A percentile compares a stretch with the other conserved stretches of the same genome.
These are phyloP conservation scores for Monosporascus sp. DNA, from an alignment of 2,329 filamentous ascomycete genomes.

Conservation along the genomic window DNA sequence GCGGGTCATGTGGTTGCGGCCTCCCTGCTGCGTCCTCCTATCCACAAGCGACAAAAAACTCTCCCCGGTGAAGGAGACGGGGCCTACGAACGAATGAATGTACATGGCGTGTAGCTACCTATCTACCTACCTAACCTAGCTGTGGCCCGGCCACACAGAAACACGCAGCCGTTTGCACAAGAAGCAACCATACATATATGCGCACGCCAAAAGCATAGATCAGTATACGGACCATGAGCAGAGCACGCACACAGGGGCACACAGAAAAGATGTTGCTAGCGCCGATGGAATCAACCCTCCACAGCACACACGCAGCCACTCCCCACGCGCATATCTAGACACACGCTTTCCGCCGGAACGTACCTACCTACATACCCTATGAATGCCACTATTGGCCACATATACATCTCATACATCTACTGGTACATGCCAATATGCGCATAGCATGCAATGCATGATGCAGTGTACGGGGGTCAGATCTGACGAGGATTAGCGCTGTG, in stretches of 20 bases:
- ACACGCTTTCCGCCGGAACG: too few relatives aligned
- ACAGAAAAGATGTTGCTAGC: background rate
- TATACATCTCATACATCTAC: too few relatives aligned
- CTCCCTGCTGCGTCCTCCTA: background rate
- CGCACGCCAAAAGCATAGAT: conserved; percentile 1
- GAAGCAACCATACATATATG: conserved; percentile 6
- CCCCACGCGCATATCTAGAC: too few relatives aligned
- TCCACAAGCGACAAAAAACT: background rate
- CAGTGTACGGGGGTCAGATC: too few relatives aligned
- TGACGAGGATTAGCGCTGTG: too few relatives aligned
- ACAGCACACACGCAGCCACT: conserved; percentile 14
- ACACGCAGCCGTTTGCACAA: conserved; percentile 22
- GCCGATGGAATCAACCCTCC: conserved; percentile 1
- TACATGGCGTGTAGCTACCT: background rate
- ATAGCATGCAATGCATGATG: too few relatives aligned
- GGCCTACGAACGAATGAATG: background rate
- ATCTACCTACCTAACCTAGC: too few relatives aligned
- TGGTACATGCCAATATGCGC: background rate
- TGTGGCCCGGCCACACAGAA: conserved; percentile 12
- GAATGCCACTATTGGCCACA: too few relatives aligned
- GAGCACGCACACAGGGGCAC: background rate
- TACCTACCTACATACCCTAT: too few relatives aligned
- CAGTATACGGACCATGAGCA: background rate
- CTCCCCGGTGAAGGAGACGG: background rate
- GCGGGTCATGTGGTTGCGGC: background rate